Evolutionary conservation across 2,329 filamentous ascomycete species (phyloP).

Genomic region (Ophiocordyceps camponoti-rufipedis): DNA sequence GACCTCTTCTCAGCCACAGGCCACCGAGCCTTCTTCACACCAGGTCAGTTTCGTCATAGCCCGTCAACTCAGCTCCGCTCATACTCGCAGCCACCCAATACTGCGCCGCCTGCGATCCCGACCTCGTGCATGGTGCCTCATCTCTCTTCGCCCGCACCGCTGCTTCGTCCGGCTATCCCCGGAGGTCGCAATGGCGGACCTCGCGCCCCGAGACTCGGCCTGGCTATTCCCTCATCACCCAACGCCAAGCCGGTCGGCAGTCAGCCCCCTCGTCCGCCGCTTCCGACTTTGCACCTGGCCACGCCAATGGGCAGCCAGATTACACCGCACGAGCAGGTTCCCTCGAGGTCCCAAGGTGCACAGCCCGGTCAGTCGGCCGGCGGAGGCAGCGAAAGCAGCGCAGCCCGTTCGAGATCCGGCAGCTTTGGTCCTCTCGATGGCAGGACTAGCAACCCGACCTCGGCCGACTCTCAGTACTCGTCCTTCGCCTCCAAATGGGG

Average conservation of each 20-base stretch:
- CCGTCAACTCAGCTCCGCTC: not conserved
- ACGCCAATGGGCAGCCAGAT: constrained; percentile 74
- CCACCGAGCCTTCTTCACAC: constrained; percentile 5
- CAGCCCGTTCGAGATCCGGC: constrained; percentile 62
- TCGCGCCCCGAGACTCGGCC: constrained; percentile 59
- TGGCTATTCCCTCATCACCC: constrained; percentile 79
- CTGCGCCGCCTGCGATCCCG: constrained; percentile 11
- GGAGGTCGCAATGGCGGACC: constrained; percentile 44
- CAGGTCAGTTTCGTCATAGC: constrained; percentile 4
- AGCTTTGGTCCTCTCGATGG: constrained; percentile 67
- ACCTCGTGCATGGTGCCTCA: constrained; percentile 24
- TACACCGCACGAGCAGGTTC: constrained; percentile 49
- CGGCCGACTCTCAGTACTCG: constrained; percentile 76
- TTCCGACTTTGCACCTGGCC: constrained; percentile 67
- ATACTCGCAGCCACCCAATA: constrained; percentile 3
- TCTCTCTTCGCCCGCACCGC: constrained; percentile 61
- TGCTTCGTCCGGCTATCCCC: constrained; percentile 68
- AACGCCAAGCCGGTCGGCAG: constrained; percentile 58
- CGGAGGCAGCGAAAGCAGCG: constrained; percentile 63
- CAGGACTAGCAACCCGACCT: constrained; percentile 62
- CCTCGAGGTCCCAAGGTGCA: constrained; percentile 27
- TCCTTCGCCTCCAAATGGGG: constrained; percentile 61
- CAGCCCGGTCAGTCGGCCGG: constrained; percentile 49
- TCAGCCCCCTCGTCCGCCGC: constrained; percentile 30
- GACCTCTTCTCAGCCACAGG: constrained; percentile 7